phyloP scores from a whole-genome alignment of 1,284 basidiomycete genomes.

The Spongispora temasekensis region DNA sequence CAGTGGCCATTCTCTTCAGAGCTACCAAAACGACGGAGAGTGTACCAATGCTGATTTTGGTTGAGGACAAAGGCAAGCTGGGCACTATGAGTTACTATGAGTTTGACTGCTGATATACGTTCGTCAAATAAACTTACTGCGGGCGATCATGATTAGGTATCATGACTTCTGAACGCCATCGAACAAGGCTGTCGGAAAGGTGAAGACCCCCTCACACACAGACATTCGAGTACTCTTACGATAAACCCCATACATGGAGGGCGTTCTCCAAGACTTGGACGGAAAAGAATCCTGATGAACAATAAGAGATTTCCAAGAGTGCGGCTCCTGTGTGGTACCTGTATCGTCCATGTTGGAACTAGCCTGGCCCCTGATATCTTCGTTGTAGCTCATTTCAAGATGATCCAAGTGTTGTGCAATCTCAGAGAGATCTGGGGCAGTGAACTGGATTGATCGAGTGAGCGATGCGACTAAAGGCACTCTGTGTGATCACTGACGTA shows the following conservation, averaged over 20 bases:
- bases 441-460: constrained; percentile 56
- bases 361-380: constrained; percentile 42
- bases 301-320: neutral
- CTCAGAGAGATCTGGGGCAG: constrained; percentile 82
- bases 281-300: constrained; percentile 76
- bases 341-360: constrained; percentile 91
- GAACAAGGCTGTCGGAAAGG: constrained; percentile 52
- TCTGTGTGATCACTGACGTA: constrained; percentile 50
- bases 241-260: constrained; percentile 80
- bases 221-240: constrained; percentile 43
- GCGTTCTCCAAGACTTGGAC: constrained; percentile 82
- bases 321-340: constrained; percentile 39
- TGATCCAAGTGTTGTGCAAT: constrained; percentile 72
- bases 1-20: constrained; percentile 64
- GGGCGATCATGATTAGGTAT: constrained; percentile 72
- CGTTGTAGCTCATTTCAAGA: constrained; percentile 61
- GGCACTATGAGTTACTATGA: constrained; percentile 45
- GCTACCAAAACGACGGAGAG: constrained; percentile 79
- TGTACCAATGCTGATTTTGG: constrained; percentile 86
- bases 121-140: constrained; percentile 54
- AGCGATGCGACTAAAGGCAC: constrained; percentile 9
- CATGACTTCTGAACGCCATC: constrained; percentile 89
- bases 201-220: constrained; percentile 10
- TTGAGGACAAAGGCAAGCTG: constrained; percentile 92
- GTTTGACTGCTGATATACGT: constrained; percentile 12